Evolutionary conservation across 345 rosid genomes (phyloP).

Genomic region (Gossypium thurberi): DNA sequence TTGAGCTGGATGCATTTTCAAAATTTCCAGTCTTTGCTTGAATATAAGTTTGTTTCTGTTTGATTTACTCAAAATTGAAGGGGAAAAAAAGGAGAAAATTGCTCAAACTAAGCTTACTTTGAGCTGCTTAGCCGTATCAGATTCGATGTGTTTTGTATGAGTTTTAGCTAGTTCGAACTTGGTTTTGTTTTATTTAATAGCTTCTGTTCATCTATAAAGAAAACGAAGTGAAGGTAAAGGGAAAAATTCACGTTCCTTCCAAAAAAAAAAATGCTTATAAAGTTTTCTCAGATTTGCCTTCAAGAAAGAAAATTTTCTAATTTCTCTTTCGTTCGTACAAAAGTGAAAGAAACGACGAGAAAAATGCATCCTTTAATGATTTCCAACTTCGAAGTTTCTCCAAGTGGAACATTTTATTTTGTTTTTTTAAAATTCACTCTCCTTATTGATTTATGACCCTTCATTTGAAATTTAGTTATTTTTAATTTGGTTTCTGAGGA

Average conservation of each 20-base stretch:
- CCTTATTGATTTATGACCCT: not conserved
- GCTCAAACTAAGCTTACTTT: not conserved
- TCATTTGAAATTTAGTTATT: not conserved
- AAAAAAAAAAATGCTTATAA: not conserved
- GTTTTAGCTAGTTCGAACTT: not conserved
- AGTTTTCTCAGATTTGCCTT: not conserved
- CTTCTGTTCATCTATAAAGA: not conserved
- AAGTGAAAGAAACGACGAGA: too few species aligned
- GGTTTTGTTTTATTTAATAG: too few species aligned
- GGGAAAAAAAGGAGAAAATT: not conserved
- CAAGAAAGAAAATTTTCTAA: too few species aligned
- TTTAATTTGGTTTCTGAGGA: not conserved
- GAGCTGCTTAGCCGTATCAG: not conserved
- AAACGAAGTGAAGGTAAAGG: not conserved
- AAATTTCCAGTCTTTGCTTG: not conserved
- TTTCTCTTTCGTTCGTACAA: too few species aligned
- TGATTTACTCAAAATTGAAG: constrained; percentile 10
- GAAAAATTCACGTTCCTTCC: not conserved
- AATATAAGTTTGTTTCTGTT: not conserved
- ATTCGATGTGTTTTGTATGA: not conserved
- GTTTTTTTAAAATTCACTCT: not conserved
- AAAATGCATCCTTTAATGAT: not conserved
- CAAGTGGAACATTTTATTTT: not conserved
- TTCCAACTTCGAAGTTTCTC: not conserved
- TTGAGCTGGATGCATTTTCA: not conserved